Evolutionary conservation across 2,329 filamentous ascomycete species (phyloP).

Genomic region (Xylariomycetidae sp.): DNA sequence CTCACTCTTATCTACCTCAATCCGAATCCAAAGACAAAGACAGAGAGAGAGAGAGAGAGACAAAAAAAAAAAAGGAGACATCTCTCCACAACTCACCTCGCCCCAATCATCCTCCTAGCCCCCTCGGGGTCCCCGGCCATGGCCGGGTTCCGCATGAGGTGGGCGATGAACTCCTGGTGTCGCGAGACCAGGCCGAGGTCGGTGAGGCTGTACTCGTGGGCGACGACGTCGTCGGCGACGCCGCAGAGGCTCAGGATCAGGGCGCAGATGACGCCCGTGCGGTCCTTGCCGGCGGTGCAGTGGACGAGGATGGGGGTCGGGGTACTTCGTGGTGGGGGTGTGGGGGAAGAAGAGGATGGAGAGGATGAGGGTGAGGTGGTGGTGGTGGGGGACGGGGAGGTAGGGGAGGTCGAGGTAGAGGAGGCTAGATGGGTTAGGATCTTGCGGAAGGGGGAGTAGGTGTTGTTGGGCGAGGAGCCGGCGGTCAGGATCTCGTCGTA

Average conservation of each 20-base stretch:
- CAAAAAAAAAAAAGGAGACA: no score
- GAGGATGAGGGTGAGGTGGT: no score
- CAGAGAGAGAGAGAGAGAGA: no score
- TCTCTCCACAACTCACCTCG: slow-evolving; percentile 29
- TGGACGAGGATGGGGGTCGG: slow-evolving; percentile 52
- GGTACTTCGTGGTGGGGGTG: no score
- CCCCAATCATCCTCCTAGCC: slow-evolving; percentile 38
- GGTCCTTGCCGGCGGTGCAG: slow-evolving; percentile 64
- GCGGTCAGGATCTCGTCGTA: slow-evolving; percentile 13
- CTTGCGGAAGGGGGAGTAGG: slow-evolving; percentile 7
- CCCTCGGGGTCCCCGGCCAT: slow-evolving; percentile 39
- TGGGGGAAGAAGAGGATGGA: no score
- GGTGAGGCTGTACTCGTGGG: slow-evolving; percentile 58
- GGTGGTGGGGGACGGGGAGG: no score
- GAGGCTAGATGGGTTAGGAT: slow-evolving; percentile 14
- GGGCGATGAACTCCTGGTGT: slow-evolving; percentile 27
- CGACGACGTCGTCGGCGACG: slow-evolving; percentile 45
- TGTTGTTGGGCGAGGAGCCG: slow-evolving; percentile 8
- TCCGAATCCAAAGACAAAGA: no score
- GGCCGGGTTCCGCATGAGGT: slow-evolving; percentile 42
- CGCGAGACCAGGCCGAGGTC: slow-evolving; percentile 41
- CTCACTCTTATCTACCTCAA: no score
- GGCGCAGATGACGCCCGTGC: slow-evolving; percentile 59
- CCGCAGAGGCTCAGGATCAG: slow-evolving; percentile 56
- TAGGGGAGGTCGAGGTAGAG: no score